Percentiles rank a stretch among this genome's conserved stretches.
Conservation (phyloP, 768 basidiomycete genomes). For the Tulasnella sp. region DNA sequence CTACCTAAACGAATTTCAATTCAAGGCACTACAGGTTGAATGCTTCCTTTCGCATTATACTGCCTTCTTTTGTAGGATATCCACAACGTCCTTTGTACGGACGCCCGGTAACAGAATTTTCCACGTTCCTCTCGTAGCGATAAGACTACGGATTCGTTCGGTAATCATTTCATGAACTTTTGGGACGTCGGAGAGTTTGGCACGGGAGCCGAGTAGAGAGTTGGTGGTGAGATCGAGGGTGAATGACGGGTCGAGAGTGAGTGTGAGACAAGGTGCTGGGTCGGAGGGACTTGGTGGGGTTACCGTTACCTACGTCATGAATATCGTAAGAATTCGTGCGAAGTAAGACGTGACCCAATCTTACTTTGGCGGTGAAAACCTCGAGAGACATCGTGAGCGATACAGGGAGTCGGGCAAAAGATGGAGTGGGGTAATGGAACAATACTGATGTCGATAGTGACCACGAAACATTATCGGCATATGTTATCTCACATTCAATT, state of each 20-base stretch:
- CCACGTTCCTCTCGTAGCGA: conserved; percentile 43
- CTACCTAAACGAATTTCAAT: no score
- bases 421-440: conserved; percentile 74
- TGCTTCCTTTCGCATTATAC: no score
- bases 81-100: background rate
- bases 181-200: conserved; percentile 95
- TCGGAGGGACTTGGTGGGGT: conserved; percentile 46
- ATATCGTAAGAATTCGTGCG: conserved; percentile 6
- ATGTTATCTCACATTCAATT: conserved; percentile 72
- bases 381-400: conserved; percentile 69
- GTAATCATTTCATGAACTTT: conserved; percentile 93
- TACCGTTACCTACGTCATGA: conserved; percentile 41
- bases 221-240: conserved; percentile 75
- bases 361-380: conserved; percentile 33
- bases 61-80: conserved; percentile 3
- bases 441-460: conserved; percentile 72
- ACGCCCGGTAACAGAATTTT: conserved; percentile 24
- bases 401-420: conserved; percentile 71
- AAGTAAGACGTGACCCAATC: conserved; percentile 14
- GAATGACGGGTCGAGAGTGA: conserved; percentile 77
- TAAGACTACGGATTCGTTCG: conserved; percentile 57
- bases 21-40: no score
- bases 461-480: conserved; percentile 71
- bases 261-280: conserved; percentile 45
- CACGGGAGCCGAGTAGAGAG: conserved; percentile 87